Evolutionary conservation across 768 basidiomycete genomes (phyloP).

Genomic region (Suillus occidentalis): DNA sequence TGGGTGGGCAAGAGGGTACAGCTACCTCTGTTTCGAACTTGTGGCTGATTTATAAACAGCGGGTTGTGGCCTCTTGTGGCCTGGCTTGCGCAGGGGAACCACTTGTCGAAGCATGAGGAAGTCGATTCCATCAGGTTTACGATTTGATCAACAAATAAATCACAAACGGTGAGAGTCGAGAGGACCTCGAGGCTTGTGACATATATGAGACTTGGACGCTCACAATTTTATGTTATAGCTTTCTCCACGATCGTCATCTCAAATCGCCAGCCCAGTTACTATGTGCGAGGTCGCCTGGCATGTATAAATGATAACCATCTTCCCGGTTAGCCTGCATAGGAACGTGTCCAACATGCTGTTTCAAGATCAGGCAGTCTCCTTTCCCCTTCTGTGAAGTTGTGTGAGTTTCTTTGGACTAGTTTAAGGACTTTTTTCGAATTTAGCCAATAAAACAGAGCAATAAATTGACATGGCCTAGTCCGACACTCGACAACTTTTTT

Average conservation of each 20-base stretch:
- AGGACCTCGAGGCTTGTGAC: slow-evolving; percentile 4
- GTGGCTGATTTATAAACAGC: slow-evolving; percentile 1
- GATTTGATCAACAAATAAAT: neutral
- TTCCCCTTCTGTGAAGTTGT: slow-evolving; percentile 2
- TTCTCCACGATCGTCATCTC: neutral
- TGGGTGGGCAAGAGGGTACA: neutral
- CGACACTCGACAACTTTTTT: neutral
- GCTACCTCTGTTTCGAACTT: neutral
- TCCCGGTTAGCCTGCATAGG: neutral
- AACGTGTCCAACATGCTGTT: slow-evolving; percentile 6
- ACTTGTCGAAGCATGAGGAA: neutral
- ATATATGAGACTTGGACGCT: neutral
- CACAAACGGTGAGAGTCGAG: neutral
- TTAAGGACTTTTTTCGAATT: slow-evolving; percentile 3
- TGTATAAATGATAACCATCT: neutral
- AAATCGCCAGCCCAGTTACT: neutral
- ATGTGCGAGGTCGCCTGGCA: neutral
- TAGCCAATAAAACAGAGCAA: slow-evolving; percentile 4
- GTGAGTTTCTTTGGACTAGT: slow-evolving; percentile 1
- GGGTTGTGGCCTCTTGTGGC: neutral
- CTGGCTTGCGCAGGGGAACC: neutral
- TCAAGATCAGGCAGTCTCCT: neutral
- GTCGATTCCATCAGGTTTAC: neutral
- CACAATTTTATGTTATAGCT: neutral
- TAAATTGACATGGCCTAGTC: neutral